These are phyloP conservation scores for Arthrobotrys musiformis DNA, from an alignment of 2,329 filamentous ascomycete species.

Conservation along the genomic window DNA sequence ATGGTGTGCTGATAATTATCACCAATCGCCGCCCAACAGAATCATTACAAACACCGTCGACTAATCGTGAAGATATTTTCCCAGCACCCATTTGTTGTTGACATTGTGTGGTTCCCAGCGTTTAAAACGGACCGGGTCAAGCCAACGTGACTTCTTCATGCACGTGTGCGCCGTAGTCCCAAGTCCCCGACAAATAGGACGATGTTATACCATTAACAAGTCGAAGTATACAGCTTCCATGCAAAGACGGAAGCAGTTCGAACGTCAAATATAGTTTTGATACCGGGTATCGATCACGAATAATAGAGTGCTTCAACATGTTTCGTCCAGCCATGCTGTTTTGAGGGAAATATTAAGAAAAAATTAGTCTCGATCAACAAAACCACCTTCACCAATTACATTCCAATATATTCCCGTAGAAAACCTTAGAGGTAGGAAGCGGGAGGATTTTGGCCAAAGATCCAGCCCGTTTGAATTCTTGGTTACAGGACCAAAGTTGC, in stretches of 20 bases:
- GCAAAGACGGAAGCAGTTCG: conserved; percentile 34
- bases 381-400: conserved; percentile 14
- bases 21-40: conserved; percentile 36
- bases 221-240: conserved; percentile 37
- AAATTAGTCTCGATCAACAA: no score
- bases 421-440: conserved; percentile 4
- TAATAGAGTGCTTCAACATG: conserved; percentile 4
- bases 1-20: conserved; percentile 34
- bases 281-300: conserved; percentile 40
- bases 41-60: conserved; percentile 24
- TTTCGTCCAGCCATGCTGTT: conserved; percentile 19
- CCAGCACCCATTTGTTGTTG: conserved; percentile 46
- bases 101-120: conserved; percentile 6
- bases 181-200: conserved; percentile 32
- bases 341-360: conserved; percentile 17
- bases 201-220: not conserved
- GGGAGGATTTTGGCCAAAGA: conserved; percentile 20
- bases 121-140: conserved; percentile 11
- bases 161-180: conserved; percentile 33
- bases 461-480: not conserved
- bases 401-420: conserved; percentile 12
- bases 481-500: not conserved
- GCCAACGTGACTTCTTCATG: conserved; percentile 49
- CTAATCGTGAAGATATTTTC: conserved; percentile 25
- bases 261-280: not conserved